These are phyloP conservation scores for Cystofilobasidium macerans DNA, from an alignment of 768 basidiomycete genomes.

Conservation along the genomic window DNA sequence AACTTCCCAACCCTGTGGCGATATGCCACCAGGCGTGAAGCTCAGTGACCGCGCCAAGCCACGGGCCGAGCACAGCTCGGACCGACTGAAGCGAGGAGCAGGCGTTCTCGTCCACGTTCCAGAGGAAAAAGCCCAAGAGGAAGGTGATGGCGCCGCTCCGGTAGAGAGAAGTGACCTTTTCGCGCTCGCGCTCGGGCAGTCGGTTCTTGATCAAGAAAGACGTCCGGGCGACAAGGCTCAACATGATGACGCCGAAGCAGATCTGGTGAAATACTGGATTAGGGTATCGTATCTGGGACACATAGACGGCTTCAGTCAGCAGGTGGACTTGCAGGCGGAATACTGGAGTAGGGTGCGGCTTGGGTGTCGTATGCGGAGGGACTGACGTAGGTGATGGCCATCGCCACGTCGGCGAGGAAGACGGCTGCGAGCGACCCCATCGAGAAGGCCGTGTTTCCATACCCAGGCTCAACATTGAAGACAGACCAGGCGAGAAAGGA, in stretches of 20 bases:
- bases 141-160: background rate
- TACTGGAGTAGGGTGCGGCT: background rate
- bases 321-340: background rate
- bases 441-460: background rate
- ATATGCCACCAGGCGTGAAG: conserved; percentile 10
- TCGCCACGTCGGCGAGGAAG: background rate
- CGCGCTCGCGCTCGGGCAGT: background rate
- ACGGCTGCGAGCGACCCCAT: background rate
- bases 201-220: background rate
- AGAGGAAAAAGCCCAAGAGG: background rate
- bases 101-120: conserved; percentile 9
- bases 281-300: background rate
- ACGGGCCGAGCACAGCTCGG: background rate
- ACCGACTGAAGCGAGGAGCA: background rate
- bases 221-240: background rate
- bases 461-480: conserved; percentile 5
- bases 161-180: background rate
- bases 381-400: background rate
- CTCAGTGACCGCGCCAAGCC: background rate
- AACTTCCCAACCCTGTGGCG: conserved; percentile 1
- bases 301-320: too few relatives aligned
- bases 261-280: conserved; percentile 1
- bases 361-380: background rate
- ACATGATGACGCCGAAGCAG: background rate
- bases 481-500: conserved; percentile 5